A percentile compares a stretch with the other conserved stretches of the same genome.
Conservation (phyloP, 169 alveolate species). For the Eimeria maxima region DNA sequence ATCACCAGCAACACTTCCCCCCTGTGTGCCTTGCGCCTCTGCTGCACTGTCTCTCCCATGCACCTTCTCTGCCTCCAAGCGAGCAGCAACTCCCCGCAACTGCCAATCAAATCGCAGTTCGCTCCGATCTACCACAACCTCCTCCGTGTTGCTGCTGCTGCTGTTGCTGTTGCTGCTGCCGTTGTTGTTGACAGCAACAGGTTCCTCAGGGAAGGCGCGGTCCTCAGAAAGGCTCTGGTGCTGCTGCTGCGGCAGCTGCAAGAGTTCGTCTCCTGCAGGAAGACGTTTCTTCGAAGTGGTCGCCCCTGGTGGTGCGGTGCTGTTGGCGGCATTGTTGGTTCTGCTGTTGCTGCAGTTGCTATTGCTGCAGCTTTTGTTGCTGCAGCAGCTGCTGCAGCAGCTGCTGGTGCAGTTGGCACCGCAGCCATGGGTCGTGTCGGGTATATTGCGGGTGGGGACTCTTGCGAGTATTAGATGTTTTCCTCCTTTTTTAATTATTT, state of each 20-base stretch:
- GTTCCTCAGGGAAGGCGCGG: background rate
- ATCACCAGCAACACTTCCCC: too few relatives aligned
- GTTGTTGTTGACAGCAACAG: constrained; percentile 21
- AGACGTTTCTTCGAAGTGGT: constrained; percentile 28
- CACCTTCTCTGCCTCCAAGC: constrained; percentile 26
- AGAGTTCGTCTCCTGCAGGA: background rate
- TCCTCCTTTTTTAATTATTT: background rate
- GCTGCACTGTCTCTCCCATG: background rate
- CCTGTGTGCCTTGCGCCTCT: background rate
- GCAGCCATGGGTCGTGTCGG: background rate
- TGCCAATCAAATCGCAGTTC: constrained; percentile 68
- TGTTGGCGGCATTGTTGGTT: background rate
- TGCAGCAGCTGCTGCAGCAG: constrained; percentile 16
- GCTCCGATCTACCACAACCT: constrained; percentile 38
- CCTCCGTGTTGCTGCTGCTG: constrained; percentile 42
- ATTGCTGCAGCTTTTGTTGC: background rate
- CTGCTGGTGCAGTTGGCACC: background rate
- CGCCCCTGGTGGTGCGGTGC: background rate
- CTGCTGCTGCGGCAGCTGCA: constrained; percentile 42
- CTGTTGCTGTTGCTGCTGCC: constrained; percentile 17
- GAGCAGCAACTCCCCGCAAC: constrained; percentile 60
- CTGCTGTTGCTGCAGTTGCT: constrained; percentile 10
- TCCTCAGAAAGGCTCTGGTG: background rate
- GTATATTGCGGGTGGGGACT: background rate
- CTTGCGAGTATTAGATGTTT: background rate